Evolutionary conservation across 139 green algal species (phyloP).

Genomic region (Coelastrella sp.): DNA sequence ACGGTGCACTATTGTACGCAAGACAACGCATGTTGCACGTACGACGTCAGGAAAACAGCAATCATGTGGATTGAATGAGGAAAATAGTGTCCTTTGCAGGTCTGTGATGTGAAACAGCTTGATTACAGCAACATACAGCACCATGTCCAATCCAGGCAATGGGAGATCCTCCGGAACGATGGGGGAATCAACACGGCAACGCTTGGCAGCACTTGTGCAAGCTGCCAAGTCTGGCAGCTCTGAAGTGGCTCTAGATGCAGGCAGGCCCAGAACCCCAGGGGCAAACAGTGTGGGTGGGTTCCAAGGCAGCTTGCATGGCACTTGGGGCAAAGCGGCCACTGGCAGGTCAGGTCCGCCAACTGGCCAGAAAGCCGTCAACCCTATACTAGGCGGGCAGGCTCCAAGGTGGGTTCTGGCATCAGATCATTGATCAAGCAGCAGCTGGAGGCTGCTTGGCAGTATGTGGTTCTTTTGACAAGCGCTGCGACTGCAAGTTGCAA

Average conservation of each 20-base stretch:
- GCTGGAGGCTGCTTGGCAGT: neutral
- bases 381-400: neutral
- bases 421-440: no score
- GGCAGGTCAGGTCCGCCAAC: slow-evolving; percentile 2
- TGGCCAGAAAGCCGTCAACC: slow-evolving; percentile 3
- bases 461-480: no score
- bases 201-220: slow-evolving; percentile 31
- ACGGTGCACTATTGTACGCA: no score
- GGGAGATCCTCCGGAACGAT: slow-evolving; percentile 39
- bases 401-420: no score
- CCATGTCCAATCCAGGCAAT: slow-evolving; percentile 11
- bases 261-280: slow-evolving; percentile 14
- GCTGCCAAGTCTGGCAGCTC: slow-evolving; percentile 42
- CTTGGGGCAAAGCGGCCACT: slow-evolving; percentile 53
- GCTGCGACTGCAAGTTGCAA: no score
- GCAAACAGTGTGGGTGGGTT: slow-evolving; percentile 46
- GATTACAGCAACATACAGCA: neutral
- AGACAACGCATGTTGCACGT: no score
- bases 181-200: slow-evolving; percentile 52
- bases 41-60: no score
- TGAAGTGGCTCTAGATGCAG: neutral
- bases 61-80: no score
- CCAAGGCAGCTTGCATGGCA: slow-evolving; percentile 52
- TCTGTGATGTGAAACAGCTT: no score
- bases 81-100: no score